Percentiles rank a stretch among this genome's conserved stretches.
phyloP scores from a whole-genome alignment of 768 basidiomycete species.

The Termitomyces sp. region DNA sequence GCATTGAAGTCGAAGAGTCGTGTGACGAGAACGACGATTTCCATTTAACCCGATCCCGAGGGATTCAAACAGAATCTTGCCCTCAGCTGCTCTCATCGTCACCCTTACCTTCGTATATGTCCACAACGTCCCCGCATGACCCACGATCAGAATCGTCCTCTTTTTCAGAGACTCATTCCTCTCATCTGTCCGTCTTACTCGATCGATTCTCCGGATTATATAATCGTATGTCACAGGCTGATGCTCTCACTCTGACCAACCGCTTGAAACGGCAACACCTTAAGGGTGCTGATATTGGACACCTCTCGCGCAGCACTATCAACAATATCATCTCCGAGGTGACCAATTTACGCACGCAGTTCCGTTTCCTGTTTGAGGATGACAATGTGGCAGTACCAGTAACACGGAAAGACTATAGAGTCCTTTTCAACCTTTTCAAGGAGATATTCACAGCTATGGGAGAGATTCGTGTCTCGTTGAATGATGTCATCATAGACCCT shows the following conservation, averaged over 20 bases:
- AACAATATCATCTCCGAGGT: slow-evolving; percentile 68
- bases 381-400: slow-evolving; percentile 58
- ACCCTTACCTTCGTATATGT: slow-evolving; percentile 29
- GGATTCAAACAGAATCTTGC: slow-evolving; percentile 60
- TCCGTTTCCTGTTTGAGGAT: slow-evolving; percentile 69
- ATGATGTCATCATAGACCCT: slow-evolving; percentile 89
- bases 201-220: slow-evolving; percentile 58
- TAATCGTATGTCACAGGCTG: slow-evolving; percentile 60
- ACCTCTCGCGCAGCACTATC: slow-evolving; percentile 81
- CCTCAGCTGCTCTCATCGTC: slow-evolving; percentile 25
- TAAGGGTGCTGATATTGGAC: slow-evolving; percentile 76
- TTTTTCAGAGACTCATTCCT: slow-evolving; percentile 46
- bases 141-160: slow-evolving; percentile 75
- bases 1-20: slow-evolving; percentile 40
- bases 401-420: slow-evolving; percentile 76
- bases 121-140: slow-evolving; percentile 45
- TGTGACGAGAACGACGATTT: slow-evolving; percentile 22
- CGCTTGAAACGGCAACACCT: slow-evolving; percentile 89
- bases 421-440: slow-evolving; percentile 77
- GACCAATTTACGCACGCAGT: slow-evolving; percentile 61
- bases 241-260: slow-evolving; percentile 82
- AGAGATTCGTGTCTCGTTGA: slow-evolving; percentile 73
- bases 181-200: slow-evolving; percentile 49
- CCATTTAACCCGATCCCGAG: slow-evolving; percentile 49
- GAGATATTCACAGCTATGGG: slow-evolving; percentile 83